Percentiles rank a stretch among this genome's conserved stretches.
Conservation (phyloP, 2,329 filamentous ascomycete genomes). For the Apiospora marii region DNA sequence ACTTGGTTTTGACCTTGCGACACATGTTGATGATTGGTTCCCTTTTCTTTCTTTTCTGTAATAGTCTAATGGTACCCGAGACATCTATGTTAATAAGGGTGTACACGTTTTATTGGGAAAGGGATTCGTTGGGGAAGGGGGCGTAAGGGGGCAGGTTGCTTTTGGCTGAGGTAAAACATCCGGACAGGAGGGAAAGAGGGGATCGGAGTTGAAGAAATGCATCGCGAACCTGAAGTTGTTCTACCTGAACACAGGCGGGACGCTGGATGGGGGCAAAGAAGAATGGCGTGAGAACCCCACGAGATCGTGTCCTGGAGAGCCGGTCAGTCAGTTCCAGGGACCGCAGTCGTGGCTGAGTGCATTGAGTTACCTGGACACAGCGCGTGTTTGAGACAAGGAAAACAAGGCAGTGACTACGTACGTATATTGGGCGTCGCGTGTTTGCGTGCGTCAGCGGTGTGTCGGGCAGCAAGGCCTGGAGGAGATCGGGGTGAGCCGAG, state of each 20-base stretch:
- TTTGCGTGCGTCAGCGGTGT: neutral
- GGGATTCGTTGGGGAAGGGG: neutral
- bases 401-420: neutral
- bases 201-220: neutral
- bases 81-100: neutral
- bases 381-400: conserved; percentile 17
- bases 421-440: neutral
- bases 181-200: neutral
- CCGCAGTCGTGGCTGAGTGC: neutral
- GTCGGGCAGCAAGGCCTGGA: neutral
- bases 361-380: conserved; percentile 13
- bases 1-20: conserved; percentile 28
- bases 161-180: neutral
- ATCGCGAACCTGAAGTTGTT: neutral
- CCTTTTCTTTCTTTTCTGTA: too few relatives aligned
- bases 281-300: neutral
- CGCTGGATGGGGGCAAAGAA: neutral
- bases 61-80: neutral
- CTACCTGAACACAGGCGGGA: neutral
- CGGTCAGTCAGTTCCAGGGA: neutral
- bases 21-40: conserved; percentile 28
- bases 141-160: neutral
- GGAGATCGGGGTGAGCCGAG: neutral
- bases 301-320: neutral
- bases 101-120: too few relatives aligned